phyloP scores from a whole-genome alignment of 805 yeast species.

The Wickerhamiella nectarea region DNA sequence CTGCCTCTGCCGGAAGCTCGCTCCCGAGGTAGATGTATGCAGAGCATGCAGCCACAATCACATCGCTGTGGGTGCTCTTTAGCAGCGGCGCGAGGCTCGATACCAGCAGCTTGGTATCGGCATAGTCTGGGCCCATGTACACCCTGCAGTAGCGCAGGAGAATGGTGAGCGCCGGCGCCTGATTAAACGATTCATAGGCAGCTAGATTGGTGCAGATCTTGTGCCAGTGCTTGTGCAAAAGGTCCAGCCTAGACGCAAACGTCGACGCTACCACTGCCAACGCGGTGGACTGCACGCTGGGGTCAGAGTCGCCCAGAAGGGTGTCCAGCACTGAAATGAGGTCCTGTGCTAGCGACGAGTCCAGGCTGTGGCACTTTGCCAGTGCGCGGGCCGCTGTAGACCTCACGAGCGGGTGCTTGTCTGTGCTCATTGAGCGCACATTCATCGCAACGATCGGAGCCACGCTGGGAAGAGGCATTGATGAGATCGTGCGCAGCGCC shows the following conservation, averaged over 20 bases:
- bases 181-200: constrained; percentile 63
- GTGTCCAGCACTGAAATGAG: constrained; percentile 36
- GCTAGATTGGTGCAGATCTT: constrained; percentile 36
- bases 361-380: constrained; percentile 39
- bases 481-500: constrained; percentile 66
- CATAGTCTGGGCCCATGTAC: constrained; percentile 43
- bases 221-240: constrained; percentile 60
- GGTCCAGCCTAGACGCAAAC: constrained; percentile 43
- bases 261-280: constrained; percentile 41
- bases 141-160: constrained; percentile 52
- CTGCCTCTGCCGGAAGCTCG: constrained; percentile 36
- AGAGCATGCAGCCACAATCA: constrained; percentile 45
- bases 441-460: constrained; percentile 66
- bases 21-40: constrained; percentile 48
- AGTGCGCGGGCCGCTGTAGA: constrained; percentile 67
- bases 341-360: constrained; percentile 34
- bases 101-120: constrained; percentile 46
- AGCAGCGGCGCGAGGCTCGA: constrained; percentile 34
- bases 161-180: constrained; percentile 42
- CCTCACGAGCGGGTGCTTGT: constrained; percentile 66
- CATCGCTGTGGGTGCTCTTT: constrained; percentile 42
- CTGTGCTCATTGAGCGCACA: constrained; percentile 52
- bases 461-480: constrained; percentile 70
- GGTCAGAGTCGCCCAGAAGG: constrained; percentile 51
- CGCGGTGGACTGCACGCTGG: constrained; percentile 57